Evolutionary conservation across 257 asterid species (phyloP).

Genomic region (Lantana camara): DNA sequence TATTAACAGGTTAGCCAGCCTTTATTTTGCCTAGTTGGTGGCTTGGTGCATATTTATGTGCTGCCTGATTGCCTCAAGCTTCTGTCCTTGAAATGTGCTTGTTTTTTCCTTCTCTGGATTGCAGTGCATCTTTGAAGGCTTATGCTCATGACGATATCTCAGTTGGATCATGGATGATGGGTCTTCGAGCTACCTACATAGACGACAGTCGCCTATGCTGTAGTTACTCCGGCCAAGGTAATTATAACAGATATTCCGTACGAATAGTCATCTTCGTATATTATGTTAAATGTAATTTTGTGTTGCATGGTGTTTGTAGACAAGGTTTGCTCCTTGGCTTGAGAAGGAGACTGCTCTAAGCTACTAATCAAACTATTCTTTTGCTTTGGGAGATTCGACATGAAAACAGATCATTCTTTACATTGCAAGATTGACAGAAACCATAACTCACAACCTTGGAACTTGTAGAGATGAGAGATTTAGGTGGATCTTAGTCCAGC

Average conservation of each 20-base stretch:
- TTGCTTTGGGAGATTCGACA: neutral
- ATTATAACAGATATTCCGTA: no score
- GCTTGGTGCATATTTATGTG: no score
- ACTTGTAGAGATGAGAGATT: slow-evolving; percentile 7
- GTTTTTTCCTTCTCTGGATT: slow-evolving; percentile 3
- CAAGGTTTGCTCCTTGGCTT: slow-evolving; percentile 72
- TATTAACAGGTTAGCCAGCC: slow-evolving; percentile 78
- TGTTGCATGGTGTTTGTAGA: slow-evolving; percentile 50
- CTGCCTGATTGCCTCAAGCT: neutral
- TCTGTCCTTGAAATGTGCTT: neutral
- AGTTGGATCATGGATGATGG: slow-evolving; percentile 99
- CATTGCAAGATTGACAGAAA: neutral
- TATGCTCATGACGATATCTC: slow-evolving; percentile 87
- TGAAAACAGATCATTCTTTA: slow-evolving; percentile 15
- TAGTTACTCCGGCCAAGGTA: slow-evolving; percentile 69
- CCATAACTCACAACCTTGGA: neutral
- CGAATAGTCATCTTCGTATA: no score
- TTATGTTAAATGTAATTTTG: neutral
- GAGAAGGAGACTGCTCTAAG: slow-evolving; percentile 27
- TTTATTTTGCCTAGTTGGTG: no score
- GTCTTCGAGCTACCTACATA: slow-evolving; percentile 79
- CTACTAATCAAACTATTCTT: neutral
- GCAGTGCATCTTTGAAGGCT: slow-evolving; percentile 89
- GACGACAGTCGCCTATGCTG: slow-evolving; percentile 91
- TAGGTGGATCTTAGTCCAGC: no score